Evolutionary conservation across 2,329 filamentous ascomycete species (phyloP), one percentile per base, ranked within the genome.

Genomic region (Macrophomina tecta): DNA sequence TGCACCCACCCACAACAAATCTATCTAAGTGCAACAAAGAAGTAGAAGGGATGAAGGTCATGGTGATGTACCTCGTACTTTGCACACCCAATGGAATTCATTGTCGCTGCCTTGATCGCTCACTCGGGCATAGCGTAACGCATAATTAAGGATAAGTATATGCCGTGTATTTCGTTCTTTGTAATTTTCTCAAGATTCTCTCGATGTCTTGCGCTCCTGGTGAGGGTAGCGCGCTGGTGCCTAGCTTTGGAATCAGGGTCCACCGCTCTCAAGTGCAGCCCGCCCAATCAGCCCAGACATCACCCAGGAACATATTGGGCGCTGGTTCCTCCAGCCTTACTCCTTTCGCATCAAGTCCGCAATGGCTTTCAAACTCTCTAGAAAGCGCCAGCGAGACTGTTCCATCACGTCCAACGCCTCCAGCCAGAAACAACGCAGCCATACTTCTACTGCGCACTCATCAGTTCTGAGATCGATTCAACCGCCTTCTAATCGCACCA

Each of bases 291-390:
- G 8, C 28, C n/a, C 48, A 51, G 7, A 14, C 5, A 28, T 30
- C 48, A 30, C 23, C 23, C 23, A 3, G 23, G 23, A 23, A 23
- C 23, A 23, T 23, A 23, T 23, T 23, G 2, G 23, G 23, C 23
- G 23, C 23, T 23, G 23, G 23, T 23, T 23, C 23, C 23, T 23
- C 23, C 23, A 23, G 23, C 23, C 23, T 23, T 23, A 23, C 23
- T 23, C 23, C 1, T 23, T 23, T 23, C 23, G 23, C 23, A 23
- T 23, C 23, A 23, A 23, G 23, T 23, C 23, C 30, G 28, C 3
- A 3, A 65, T 65, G 63, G 36, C 38, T 8, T 65, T 46, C 40
- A 56, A 14, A 28, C 16, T 36, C 12, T 40, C 62, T n/a, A 40
- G n/a, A 16, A 65, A 56, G 28, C 63, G 63, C 30, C 51, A 53